Evolutionary conservation across 2,329 filamentous ascomycete genomes (phyloP), one percentile per base, ranked within the genome.

Genomic region (Westerdykella aurantiaca): DNA sequence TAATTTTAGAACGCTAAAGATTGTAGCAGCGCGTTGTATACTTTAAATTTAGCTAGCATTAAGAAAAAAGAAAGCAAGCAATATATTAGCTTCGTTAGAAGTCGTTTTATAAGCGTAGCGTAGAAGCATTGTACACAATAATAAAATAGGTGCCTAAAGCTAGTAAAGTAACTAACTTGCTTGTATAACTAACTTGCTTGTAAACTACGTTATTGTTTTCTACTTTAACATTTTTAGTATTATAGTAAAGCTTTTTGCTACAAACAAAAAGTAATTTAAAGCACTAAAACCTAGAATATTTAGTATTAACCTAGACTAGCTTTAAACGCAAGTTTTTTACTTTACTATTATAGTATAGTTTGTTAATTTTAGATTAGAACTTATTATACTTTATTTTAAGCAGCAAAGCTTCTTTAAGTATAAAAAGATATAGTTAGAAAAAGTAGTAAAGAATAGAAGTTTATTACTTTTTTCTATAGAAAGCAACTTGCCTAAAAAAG

Each of bases 311-410:
- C 85, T 88, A 0, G 77, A 83, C 52, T 79, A 91, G 13, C 80
- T 97, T 31, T 85, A 83, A 56, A 86, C 89, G 55, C 91, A 97
- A 64, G 88, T 96, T 64, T 93, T 96, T 50, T 97, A 95, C 71
- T 93, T 95, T 50, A 95, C 91, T 0, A 86, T 97, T 25, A 96
- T 91, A 0, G 91, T 89, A 0, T 90, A 96, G 62, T 79, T 96
- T 33, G 84, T 98, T 56, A 93, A 86, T 61, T 84, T 96, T 42
- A 82, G 78, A 11, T 82, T 91, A 48, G 93, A 98, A 66, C 80
- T 89, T 5, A 72, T 96, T 31, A 80, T 96, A 1, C 93, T 93
- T 0, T 89, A 88, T 53, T 69, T 88, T 41, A 96, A 95, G 69
- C 83, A 87, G 48, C 81, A 82, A 56, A 80, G 83, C 1, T 83